Evolutionary conservation across 306 rosid genomes (phyloP).

Genomic region (Trifolium subterraneum): DNA sequence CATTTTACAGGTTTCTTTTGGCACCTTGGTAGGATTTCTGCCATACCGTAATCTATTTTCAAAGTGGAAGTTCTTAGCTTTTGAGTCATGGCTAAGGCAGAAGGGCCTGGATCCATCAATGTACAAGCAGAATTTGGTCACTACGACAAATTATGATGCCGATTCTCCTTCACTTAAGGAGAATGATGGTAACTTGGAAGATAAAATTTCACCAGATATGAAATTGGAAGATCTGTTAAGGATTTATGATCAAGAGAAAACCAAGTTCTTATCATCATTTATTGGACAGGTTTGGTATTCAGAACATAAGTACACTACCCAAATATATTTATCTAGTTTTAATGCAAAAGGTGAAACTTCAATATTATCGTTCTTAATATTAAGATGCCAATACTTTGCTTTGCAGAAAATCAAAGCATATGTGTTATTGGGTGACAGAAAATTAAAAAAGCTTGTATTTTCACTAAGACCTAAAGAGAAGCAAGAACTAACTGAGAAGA

Average conservation of each 20-base stretch:
- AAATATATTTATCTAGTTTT: constrained; percentile 29
- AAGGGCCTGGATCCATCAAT: constrained; percentile 87
- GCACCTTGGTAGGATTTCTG: constrained; percentile 85
- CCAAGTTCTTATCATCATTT: constrained; percentile 79
- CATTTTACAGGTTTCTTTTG: constrained; percentile 83
- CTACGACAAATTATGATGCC: constrained; percentile 55
- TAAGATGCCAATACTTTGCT: constrained; percentile 31
- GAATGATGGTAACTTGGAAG: constrained; percentile 49
- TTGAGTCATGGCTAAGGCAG: constrained; percentile 91
- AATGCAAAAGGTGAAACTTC: constrained; percentile 26
- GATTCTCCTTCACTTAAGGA: constrained; percentile 45
- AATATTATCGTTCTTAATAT: constrained; percentile 38
- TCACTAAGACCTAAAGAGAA: constrained; percentile 80
- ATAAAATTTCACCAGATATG: constrained; percentile 73
- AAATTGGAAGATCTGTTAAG: constrained; percentile 77
- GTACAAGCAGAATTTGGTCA: constrained; percentile 67
- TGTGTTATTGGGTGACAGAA: constrained; percentile 68
- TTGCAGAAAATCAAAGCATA: constrained; percentile 80
- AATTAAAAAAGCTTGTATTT: constrained; percentile 75
- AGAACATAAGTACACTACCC: constrained; percentile 29
- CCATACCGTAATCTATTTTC: constrained; percentile 86
- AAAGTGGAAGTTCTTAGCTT: constrained; percentile 94
- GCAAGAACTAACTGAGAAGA: constrained; percentile 76
- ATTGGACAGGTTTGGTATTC: constrained; percentile 77
- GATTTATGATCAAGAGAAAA: constrained; percentile 83